Conservation (phyloP, 345 rosid genomes). For the Noccaea caerulescens region DNA sequence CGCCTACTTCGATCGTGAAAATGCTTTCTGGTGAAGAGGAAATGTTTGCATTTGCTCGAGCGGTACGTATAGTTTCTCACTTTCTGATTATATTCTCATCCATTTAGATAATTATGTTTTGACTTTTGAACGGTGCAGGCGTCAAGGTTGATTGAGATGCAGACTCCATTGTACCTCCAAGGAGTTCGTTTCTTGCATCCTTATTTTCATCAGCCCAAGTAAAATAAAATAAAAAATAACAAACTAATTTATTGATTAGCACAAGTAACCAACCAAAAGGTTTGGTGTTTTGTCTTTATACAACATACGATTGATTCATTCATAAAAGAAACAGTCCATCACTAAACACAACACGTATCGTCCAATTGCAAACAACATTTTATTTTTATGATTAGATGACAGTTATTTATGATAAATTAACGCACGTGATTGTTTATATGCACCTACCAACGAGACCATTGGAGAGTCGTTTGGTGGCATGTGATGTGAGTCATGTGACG, state of each 20-base stretch:
- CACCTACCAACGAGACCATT: constrained; percentile 29
- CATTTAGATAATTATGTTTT: background rate
- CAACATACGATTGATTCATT: constrained; percentile 9
- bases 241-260: constrained; percentile 12
- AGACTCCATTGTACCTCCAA: constrained; percentile 76
- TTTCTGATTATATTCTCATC: background rate
- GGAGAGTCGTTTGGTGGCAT: background rate
- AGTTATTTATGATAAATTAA: background rate
- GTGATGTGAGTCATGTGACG: background rate
- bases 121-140: constrained; percentile 55
- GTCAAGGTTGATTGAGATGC: constrained; percentile 90
- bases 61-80: constrained; percentile 59
- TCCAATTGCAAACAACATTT: background rate
- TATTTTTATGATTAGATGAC: background rate
- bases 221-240: background rate
- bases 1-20: constrained; percentile 66
- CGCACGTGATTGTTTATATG: constrained; percentile 28
- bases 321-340: background rate
- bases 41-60: constrained; percentile 90
- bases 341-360: too few species aligned
- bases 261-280: constrained; percentile 8
- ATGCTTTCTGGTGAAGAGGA: constrained; percentile 91
- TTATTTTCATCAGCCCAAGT: constrained; percentile 54
- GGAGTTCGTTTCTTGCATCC: constrained; percentile 75
- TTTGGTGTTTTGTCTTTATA: constrained; percentile 11